phyloP scores from a whole-genome alignment of 2,329 filamentous ascomycete species.

The Davidsoniella virescens region DNA sequence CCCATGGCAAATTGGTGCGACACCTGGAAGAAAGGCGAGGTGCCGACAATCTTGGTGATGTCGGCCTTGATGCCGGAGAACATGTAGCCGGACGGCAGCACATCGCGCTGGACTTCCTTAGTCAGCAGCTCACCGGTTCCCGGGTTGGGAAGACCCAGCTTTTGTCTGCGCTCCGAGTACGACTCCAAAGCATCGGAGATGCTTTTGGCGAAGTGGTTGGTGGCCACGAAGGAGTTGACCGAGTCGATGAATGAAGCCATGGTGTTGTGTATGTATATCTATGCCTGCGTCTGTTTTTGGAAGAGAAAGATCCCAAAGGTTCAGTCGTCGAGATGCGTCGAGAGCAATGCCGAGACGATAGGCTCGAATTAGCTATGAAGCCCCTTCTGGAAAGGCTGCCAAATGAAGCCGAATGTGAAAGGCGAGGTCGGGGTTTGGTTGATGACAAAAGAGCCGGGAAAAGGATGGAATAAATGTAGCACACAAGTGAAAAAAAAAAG shows the following conservation, averaged over 20 bases:
- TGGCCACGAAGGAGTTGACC: conserved; percentile 46
- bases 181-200: conserved; percentile 63
- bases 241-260: conserved; percentile 38
- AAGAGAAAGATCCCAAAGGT: not conserved
- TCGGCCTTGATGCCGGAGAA: conserved; percentile 93
- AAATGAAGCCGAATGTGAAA: no score
- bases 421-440: no score
- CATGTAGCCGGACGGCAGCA: conserved; percentile 90
- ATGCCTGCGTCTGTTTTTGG: not conserved
- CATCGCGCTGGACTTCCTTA: conserved; percentile 88
- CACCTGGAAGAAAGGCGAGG: conserved; percentile 87
- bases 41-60: conserved; percentile 89
- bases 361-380: not conserved
- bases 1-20: conserved; percentile 95
- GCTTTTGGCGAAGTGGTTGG: conserved; percentile 55
- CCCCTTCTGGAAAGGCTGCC: not conserved
- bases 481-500: no score
- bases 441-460: no score
- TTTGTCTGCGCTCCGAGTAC: conserved; percentile 73
- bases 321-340: not conserved
- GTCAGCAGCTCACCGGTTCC: conserved; percentile 81
- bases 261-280: conserved; percentile 18
- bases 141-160: conserved; percentile 79
- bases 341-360: not conserved
- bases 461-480: no score